Conservation (phyloP, 2,329 filamentous ascomycete genomes). For the Alternaria arborescens region DNA sequence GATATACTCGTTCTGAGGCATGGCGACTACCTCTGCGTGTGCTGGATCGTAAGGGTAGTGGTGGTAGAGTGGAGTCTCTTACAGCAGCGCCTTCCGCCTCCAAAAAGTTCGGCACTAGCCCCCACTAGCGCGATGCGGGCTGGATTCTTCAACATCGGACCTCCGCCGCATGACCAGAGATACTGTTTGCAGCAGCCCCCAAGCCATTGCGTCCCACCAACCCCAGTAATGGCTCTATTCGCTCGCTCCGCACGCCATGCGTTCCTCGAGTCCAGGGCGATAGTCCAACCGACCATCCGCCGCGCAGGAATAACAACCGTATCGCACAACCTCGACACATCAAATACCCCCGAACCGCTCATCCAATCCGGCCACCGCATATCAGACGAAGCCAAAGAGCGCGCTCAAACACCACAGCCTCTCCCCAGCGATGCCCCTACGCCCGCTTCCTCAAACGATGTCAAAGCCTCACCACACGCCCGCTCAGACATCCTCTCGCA, state of each 20-base stretch:
- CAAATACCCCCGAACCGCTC: slow-evolving; percentile 50
- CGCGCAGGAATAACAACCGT: slow-evolving; percentile 57
- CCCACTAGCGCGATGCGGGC: slow-evolving; percentile 27
- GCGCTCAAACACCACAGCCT: slow-evolving; percentile 26
- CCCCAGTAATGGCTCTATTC: slow-evolving; percentile 50
- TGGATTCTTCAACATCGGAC: slow-evolving; percentile 25
- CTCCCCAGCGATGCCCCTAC: slow-evolving; percentile 24
- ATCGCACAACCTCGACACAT: slow-evolving; percentile 50
- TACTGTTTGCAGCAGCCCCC: slow-evolving; percentile 10
- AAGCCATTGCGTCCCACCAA: slow-evolving; percentile 25
- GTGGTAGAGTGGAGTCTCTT: slow-evolving; percentile 19
- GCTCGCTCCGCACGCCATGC: slow-evolving; percentile 68
- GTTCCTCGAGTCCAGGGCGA: slow-evolving; percentile 66
- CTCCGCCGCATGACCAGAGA: slow-evolving; percentile 29
- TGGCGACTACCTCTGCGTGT: slow-evolving; percentile 31
- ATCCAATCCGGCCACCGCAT: slow-evolving; percentile 59
- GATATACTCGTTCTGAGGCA: slow-evolving; percentile 83
- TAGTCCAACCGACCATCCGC: slow-evolving; percentile 62
- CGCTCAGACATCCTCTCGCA: slow-evolving; percentile 38
- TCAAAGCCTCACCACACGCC: slow-evolving; percentile 32
- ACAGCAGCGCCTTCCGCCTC: slow-evolving; percentile 30
- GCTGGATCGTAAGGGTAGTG: slow-evolving; percentile 10
- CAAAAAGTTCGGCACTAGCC: slow-evolving; percentile 31
- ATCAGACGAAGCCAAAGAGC: slow-evolving; percentile 36
- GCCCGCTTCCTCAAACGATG: slow-evolving; percentile 21